These are phyloP conservation scores for Heritiera littoralis DNA, from an alignment of 345 rosid species.

Conservation along the genomic window DNA sequence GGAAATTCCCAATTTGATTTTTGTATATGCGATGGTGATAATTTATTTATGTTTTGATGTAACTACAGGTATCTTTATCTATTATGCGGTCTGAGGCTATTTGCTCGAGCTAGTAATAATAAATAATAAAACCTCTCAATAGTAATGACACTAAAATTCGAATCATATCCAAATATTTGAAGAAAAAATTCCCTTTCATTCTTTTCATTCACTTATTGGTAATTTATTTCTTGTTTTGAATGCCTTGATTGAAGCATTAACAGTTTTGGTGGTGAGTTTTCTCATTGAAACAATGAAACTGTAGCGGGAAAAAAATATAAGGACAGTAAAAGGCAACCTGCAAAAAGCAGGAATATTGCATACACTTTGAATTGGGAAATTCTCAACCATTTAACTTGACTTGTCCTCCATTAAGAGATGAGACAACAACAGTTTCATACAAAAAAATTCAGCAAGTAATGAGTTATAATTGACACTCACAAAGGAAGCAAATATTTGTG, in stretches of 20 bases:
- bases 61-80: too few species aligned
- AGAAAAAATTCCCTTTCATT: too few species aligned
- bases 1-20: too few species aligned
- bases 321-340: neutral
- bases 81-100: too few species aligned
- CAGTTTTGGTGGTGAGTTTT: neutral
- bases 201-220: neutral
- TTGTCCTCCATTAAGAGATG: neutral
- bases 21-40: too few species aligned
- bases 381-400: conserved; percentile 1
- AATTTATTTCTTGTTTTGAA: neutral
- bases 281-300: neutral
- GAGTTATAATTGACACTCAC: neutral
- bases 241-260: neutral
- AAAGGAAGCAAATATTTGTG: neutral
- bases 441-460: neutral
- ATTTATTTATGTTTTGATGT: too few species aligned
- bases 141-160: too few species aligned
- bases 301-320: neutral
- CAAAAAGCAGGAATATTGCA: neutral
- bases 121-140: too few species aligned
- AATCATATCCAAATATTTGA: too few species aligned
- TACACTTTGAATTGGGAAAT: conserved; percentile 7
- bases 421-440: neutral
- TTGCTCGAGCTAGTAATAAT: too few species aligned